phyloP scores from a whole-genome alignment of 2,329 filamentous ascomycete genomes.

The Hypoxylon rubiginosum region DNA sequence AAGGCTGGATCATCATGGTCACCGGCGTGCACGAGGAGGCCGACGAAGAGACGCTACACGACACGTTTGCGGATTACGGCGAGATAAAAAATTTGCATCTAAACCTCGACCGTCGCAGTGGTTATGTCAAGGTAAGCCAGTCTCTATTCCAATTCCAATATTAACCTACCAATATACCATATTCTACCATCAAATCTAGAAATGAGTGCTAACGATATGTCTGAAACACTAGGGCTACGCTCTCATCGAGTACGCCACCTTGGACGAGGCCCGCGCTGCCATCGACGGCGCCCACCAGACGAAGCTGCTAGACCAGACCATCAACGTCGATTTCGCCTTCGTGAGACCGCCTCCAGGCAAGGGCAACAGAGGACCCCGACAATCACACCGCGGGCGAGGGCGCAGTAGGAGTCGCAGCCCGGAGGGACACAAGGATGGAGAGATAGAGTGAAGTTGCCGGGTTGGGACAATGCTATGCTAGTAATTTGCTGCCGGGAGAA shows the following conservation, averaged over 20 bases:
- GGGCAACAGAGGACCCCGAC: conserved; percentile 58
- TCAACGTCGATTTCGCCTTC: conserved; percentile 87
- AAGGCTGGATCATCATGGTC: conserved; percentile 89
- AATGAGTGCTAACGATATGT: conserved; percentile 13
- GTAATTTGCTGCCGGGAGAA: neutral
- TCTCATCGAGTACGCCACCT: conserved; percentile 84
- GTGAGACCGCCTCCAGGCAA: conserved; percentile 81
- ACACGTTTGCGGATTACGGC: conserved; percentile 85
- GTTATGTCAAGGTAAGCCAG: conserved; percentile 82
- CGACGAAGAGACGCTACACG: conserved; percentile 84
- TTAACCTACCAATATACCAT: neutral
- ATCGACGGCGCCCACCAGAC: conserved; percentile 83
- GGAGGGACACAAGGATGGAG: conserved; percentile 53
- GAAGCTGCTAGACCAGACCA: conserved; percentile 84
- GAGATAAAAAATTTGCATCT: conserved; percentile 90
- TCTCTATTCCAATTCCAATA: neutral
- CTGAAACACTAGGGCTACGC: conserved; percentile 76
- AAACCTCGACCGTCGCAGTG: conserved; percentile 84
- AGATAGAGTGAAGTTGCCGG: conserved; percentile 25
- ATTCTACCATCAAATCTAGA: neutral
- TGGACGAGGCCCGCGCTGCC: conserved; percentile 83
- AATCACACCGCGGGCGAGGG: conserved; percentile 57
- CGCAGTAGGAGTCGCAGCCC: conserved; percentile 62
- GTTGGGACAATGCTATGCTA: conserved; percentile 4
- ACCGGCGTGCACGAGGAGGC: conserved; percentile 92